Evolutionary conservation across 2,329 filamentous ascomycete species (phyloP).

Genomic region (Sclerotinia sclerotiorum): DNA sequence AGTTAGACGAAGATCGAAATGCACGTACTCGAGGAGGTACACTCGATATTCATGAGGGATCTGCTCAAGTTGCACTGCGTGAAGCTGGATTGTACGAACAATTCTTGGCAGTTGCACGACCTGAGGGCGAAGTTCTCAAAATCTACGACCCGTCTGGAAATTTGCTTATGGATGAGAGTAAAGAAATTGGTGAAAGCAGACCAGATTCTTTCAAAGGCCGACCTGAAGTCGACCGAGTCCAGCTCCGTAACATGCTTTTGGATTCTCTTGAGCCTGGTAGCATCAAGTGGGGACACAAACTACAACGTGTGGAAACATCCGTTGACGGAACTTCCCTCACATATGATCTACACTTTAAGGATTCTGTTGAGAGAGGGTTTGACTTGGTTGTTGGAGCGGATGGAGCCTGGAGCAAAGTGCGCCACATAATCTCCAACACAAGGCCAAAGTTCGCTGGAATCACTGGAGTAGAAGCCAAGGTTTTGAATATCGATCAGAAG

Average conservation of each 20-base stretch:
- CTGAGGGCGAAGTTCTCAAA: slow-evolving; percentile 32
- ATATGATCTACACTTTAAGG: slow-evolving; percentile 13
- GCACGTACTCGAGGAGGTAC: slow-evolving; percentile 42
- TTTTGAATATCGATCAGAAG: slow-evolving; percentile 23
- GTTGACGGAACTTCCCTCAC: slow-evolving; percentile 24
- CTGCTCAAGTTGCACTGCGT: slow-evolving; percentile 37
- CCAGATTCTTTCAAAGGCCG: slow-evolving; percentile 20
- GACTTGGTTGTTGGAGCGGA: slow-evolving; percentile 45
- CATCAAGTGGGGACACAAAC: slow-evolving; percentile 34
- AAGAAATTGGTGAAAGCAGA: slow-evolving; percentile 27
- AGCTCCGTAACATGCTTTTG: slow-evolving; percentile 35
- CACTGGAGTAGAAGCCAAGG: slow-evolving; percentile 25
- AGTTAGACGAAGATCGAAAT: slow-evolving; percentile 33
- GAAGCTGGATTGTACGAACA: slow-evolving; percentile 36
- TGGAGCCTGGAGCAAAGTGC: slow-evolving; percentile 45
- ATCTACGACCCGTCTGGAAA: slow-evolving; percentile 36
- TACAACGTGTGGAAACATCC: slow-evolving; percentile 33
- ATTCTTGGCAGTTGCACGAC: slow-evolving; percentile 33
- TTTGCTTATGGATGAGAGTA: slow-evolving; percentile 29
- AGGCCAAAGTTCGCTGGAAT: slow-evolving; percentile 26
- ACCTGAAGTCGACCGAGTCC: slow-evolving; percentile 36
- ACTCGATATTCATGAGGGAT: slow-evolving; percentile 47
- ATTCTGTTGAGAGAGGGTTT: slow-evolving; percentile 32
- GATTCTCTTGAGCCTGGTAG: slow-evolving; percentile 30
- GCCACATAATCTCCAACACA: slow-evolving; percentile 33